A percentile compares a stretch with the other conserved stretches of the same genome.
Conservation (phyloP, 1,139 yeast species). For the Taiozyma sp. region DNA sequence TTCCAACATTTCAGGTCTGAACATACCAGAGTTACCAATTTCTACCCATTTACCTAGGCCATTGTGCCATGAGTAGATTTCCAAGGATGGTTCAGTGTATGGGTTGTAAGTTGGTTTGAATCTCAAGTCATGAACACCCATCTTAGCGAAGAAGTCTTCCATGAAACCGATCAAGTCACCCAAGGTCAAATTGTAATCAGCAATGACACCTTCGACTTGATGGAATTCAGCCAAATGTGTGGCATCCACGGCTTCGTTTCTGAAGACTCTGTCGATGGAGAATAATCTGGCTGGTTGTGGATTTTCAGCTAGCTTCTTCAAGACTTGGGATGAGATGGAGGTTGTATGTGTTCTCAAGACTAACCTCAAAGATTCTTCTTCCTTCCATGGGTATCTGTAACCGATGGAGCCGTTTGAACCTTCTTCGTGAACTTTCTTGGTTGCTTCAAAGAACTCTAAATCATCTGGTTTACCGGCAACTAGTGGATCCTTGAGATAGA, state of each 20-base stretch:
- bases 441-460: slow-evolving; percentile 68
- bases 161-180: slow-evolving; percentile 98
- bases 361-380: slow-evolving; percentile 82
- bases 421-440: slow-evolving; percentile 78
- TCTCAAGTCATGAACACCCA: slow-evolving; percentile 94
- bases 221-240: slow-evolving; percentile 99
- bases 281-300: slow-evolving; percentile 91
- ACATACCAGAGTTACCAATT: slow-evolving; percentile 99
- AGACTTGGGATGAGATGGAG: slow-evolving; percentile 85
- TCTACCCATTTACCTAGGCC: slow-evolving; percentile 98
- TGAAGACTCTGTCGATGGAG: slow-evolving; percentile 97
- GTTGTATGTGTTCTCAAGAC: slow-evolving; percentile 98
- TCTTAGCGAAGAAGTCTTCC: slow-evolving; percentile 94
- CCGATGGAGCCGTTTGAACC: slow-evolving; percentile 96
- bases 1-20: slow-evolving; percentile 99
- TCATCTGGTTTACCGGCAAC: slow-evolving; percentile 81
- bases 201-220: slow-evolving; percentile 98
- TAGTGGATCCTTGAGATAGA: slow-evolving; percentile 90
- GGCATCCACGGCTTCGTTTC: slow-evolving; percentile 99
- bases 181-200: slow-evolving; percentile 90
- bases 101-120: slow-evolving; percentile 99
- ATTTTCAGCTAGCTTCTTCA: slow-evolving; percentile 80
- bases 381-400: slow-evolving; percentile 97
- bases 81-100: slow-evolving; percentile 98
- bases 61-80: slow-evolving; percentile 94